A percentile compares a stretch with the other conserved stretches of the same genome.
Evolutionary conservation across 1,284 basidiomycete genomes (phyloP).

Genomic region (Pseudozyma tsukubaensis): DNA sequence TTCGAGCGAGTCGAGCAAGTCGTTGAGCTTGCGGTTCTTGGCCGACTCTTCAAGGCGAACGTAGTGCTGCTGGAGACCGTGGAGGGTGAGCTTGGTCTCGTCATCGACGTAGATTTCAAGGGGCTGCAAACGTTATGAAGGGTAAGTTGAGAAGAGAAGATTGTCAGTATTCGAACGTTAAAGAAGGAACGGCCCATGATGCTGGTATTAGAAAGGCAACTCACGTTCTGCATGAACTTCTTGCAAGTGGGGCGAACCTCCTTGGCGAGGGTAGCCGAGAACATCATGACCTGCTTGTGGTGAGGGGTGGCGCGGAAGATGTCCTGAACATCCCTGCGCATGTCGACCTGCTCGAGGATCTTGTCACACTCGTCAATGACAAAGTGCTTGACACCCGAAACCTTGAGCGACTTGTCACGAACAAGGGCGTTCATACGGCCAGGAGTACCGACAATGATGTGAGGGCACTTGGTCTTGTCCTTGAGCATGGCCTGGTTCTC

Average conservation of each 20-base stretch:
- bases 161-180: background rate
- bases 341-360: conserved; percentile 99
- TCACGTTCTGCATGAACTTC: conserved; percentile 99
- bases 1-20: conserved; percentile 93
- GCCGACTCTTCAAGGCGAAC: conserved; percentile 84
- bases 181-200: background rate
- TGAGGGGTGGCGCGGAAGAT: conserved; percentile 99
- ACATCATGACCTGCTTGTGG: conserved; percentile 99
- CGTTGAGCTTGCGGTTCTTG: conserved; percentile 98
- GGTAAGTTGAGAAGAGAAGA: background rate
- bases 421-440: conserved; percentile 73
- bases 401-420: conserved; percentile 67
- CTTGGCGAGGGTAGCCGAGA: conserved; percentile 96
- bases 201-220: conserved; percentile 60
- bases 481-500: conserved; percentile 94
- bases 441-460: conserved; percentile 98
- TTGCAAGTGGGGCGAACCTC: conserved; percentile 98
- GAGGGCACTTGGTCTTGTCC: conserved; percentile 97
- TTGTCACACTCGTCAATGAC: conserved; percentile 99
- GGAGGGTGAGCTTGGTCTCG: conserved; percentile 97
- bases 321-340: conserved; percentile 99
- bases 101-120: conserved; percentile 99
- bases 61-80: conserved; percentile 98
- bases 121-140: conserved; percentile 74
- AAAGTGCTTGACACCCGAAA: conserved; percentile 78